phyloP scores from a whole-genome alignment of 2,329 filamentous ascomycete genomes.

The Fusarium verticillioides region DNA sequence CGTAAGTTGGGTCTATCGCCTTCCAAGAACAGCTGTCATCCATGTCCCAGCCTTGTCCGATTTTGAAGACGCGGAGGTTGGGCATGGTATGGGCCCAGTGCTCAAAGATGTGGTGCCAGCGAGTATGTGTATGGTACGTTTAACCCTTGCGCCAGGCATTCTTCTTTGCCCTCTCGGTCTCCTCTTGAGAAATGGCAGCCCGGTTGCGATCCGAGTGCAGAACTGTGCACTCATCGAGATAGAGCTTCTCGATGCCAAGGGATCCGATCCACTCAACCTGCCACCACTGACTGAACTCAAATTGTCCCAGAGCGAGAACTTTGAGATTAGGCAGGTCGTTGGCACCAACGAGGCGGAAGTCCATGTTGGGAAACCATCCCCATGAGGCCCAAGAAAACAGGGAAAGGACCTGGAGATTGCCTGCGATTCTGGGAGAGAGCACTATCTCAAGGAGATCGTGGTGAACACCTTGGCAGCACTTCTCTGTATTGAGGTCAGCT shows the following conservation, averaged over 20 bases:
- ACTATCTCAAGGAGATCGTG: slow-evolving; percentile 5
- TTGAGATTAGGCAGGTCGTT: slow-evolving; percentile 50
- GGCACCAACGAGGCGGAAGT: slow-evolving; percentile 42
- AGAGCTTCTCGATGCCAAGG: slow-evolving; percentile 50
- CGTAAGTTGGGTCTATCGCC: neutral
- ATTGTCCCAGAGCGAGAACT: slow-evolving; percentile 53
- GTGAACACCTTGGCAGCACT: too few species aligned
- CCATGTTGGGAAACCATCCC: slow-evolving; percentile 53
- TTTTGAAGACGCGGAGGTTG: neutral
- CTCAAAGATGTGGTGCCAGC: slow-evolving; percentile 12
- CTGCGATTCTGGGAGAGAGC: slow-evolving; percentile 29
- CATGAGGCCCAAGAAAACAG: slow-evolving; percentile 51
- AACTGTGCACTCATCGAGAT: slow-evolving; percentile 56
- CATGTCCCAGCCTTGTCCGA: neutral
- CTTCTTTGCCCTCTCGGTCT: accelerated
- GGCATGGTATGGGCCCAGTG: slow-evolving; percentile 9
- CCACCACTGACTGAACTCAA: slow-evolving; percentile 55
- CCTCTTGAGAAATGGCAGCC: neutral
- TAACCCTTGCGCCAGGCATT: neutral
- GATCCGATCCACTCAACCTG: slow-evolving; percentile 58
- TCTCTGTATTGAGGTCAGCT: neutral
- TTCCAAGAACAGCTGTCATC: neutral
- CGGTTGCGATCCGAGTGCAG: slow-evolving; percentile 9
- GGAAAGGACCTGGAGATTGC: slow-evolving; percentile 50
- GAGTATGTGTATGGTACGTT: neutral